Conservation (phyloP, 495 filamentous ascomycete species). For the Aspergillus coremiiformis region DNA sequence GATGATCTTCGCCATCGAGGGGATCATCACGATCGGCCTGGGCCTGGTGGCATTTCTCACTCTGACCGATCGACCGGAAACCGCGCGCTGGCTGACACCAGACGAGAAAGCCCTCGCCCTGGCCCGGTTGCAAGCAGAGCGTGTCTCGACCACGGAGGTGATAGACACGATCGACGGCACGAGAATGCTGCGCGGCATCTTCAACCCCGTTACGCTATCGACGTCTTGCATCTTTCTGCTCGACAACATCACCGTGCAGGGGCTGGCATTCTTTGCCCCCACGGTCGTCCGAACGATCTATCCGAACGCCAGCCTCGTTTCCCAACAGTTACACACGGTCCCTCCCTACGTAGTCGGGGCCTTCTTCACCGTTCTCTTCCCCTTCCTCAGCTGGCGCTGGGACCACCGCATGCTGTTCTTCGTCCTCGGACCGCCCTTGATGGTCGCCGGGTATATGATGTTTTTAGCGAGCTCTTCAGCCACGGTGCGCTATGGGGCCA, state of each 20-base stretch:
- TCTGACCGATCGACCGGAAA: slow-evolving; percentile 61
- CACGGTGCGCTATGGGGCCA: slow-evolving; percentile 59
- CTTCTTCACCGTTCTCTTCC: slow-evolving; percentile 57
- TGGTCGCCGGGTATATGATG: slow-evolving; percentile 65
- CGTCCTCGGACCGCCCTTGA: slow-evolving; percentile 41
- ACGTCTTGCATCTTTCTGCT: slow-evolving; percentile 46
- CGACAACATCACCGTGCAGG: slow-evolving; percentile 50
- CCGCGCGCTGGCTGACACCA: slow-evolving; percentile 55
- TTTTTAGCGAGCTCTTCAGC: slow-evolving; percentile 52
- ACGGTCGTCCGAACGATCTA: slow-evolving; percentile 64
- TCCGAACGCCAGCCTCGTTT: slow-evolving; percentile 44
- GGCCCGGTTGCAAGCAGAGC: slow-evolving; percentile 55
- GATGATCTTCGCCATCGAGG: slow-evolving; percentile 70
- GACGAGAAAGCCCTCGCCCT: slow-evolving; percentile 59
- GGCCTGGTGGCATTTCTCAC: slow-evolving; percentile 50
- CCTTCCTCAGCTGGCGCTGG: slow-evolving; percentile 51
- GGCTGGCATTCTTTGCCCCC: slow-evolving; percentile 62
- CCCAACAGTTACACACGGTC: slow-evolving; percentile 59
- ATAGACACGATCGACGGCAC: slow-evolving; percentile 41
- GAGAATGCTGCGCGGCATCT: slow-evolving; percentile 43
- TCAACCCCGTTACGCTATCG: slow-evolving; percentile 41
- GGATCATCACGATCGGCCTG: slow-evolving; percentile 57
- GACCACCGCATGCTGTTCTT: slow-evolving; percentile 47
- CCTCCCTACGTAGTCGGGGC: slow-evolving; percentile 65
- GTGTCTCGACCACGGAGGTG: slow-evolving; percentile 56